Evolutionary conservation across 2,329 filamentous ascomycete genomes (phyloP).

Genomic region (Diaporthe velutina): DNA sequence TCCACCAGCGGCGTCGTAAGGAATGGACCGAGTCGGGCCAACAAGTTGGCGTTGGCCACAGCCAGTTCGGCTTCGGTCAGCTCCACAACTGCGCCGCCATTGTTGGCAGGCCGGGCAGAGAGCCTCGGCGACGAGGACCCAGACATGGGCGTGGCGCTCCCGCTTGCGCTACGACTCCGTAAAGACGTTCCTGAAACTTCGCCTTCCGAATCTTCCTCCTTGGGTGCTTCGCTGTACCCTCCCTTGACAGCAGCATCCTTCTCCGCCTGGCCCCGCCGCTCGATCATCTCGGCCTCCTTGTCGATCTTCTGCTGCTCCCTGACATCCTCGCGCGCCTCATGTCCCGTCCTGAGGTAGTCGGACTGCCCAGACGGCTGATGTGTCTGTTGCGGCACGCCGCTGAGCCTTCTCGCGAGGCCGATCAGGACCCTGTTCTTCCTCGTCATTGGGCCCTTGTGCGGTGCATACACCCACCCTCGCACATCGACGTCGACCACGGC

Average conservation of each 20-base stretch:
- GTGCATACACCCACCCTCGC: constrained; percentile 93
- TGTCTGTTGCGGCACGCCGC: constrained; percentile 82
- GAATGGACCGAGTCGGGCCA: constrained; percentile 90
- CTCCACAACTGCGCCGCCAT: constrained; percentile 54
- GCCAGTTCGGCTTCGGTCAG: constrained; percentile 83
- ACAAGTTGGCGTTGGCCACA: constrained; percentile 86
- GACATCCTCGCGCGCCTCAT: constrained; percentile 61
- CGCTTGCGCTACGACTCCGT: constrained; percentile 49
- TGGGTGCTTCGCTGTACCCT: constrained; percentile 77
- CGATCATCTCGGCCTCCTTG: constrained; percentile 81
- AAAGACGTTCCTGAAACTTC: constrained; percentile 45
- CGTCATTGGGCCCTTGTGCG: constrained; percentile 86
- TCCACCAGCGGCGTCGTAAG: constrained; percentile 85
- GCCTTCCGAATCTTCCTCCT: constrained; percentile 57
- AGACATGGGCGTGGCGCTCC: constrained; percentile 51
- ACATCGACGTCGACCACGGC: constrained; percentile 95
- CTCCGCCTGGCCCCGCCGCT: constrained; percentile 78
- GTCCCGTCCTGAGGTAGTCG: constrained; percentile 43
- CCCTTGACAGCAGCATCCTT: constrained; percentile 78
- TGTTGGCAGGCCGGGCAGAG: constrained; percentile 53
- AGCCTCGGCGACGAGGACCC: constrained; percentile 59
- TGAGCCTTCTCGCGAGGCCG: constrained; percentile 87
- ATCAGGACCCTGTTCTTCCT: constrained; percentile 89
- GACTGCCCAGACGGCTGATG: constrained; percentile 50
- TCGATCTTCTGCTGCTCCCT: constrained; percentile 76